Base-by-base conservation (phyloP, 805 yeast genomes). In the Lachancea lanzarotensis region DNA sequence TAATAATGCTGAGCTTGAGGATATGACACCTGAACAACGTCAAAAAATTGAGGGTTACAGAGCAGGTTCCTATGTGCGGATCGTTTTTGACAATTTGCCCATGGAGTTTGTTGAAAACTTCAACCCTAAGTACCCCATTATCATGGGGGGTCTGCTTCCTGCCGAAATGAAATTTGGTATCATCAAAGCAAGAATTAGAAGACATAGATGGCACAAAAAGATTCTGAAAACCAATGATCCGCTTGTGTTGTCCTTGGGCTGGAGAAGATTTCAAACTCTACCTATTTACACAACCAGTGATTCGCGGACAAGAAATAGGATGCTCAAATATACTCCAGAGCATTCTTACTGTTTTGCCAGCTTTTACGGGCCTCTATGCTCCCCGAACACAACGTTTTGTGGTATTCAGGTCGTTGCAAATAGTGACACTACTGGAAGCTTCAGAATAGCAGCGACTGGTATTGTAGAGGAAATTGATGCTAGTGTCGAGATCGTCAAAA, bases 201-300 rank as follows among this genome's bases (percentile, higher is more conserved):
- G 96, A 67, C 99, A 93, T 64, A 81, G 98, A 72, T 93, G 99
- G 99, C 97, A 93, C 68, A 91, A 89, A 62, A 89, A 89, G 74
- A 87, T 95, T 47, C 73, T 93, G 56, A 93, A 93, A 66, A 79
- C 97, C 9, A 95, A 88, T 60, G 99, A 93, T 68, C 98, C 99
- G 1, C 73, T 95, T 52, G 88, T 93, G 44, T 64, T 93, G 40
- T 91, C 98, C 0, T 69, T 93, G 35, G 99, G 99, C 32, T 93
- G 98, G 99, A 81, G 99, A 71, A 76, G 99, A 65, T 95, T 93
- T 71, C 99, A 93, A 67, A 90, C 98, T 0, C 69, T 91, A 45
- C 99, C 99, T 8, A 76, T 93, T 20, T 93, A 90, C 64, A 90
- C 98, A 3, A 93, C 98, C 0, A 81, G 95, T 6, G 99, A 93